A percentile compares a stretch with the other conserved stretches of the same genome.
phyloP scores from a whole-genome alignment of 169 alveolate species.

The Eimeria necatrix region DNA sequence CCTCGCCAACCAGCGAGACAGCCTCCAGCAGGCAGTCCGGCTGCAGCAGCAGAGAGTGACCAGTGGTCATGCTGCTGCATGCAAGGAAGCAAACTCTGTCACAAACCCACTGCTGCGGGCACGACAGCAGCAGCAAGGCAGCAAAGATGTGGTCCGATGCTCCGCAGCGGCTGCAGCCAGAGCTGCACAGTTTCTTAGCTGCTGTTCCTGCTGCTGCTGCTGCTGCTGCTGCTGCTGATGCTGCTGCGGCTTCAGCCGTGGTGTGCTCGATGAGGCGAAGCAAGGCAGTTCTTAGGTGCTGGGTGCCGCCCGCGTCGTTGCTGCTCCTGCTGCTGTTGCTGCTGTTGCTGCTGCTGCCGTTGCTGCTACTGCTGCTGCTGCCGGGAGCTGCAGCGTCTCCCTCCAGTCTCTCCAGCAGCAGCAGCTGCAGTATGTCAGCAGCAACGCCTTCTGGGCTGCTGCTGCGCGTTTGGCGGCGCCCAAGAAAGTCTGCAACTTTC shows the following conservation, averaged over 20 bases:
- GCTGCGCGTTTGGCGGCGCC: constrained; percentile 33
- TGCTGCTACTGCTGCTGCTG: constrained; percentile 17
- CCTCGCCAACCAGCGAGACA: constrained; percentile 35
- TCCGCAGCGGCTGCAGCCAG: constrained; percentile 23
- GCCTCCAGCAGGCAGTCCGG: constrained; percentile 73
- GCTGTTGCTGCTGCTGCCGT: not conserved
- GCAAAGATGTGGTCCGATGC: constrained; percentile 21
- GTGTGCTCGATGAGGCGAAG: constrained; percentile 39
- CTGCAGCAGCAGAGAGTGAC: constrained; percentile 43
- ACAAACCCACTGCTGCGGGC: constrained; percentile 59
- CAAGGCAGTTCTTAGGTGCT: not conserved
- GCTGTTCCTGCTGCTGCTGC: constrained; percentile 42
- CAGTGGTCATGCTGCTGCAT: not conserved
- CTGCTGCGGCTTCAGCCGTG: constrained; percentile 1
- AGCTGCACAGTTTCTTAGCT: not conserved
- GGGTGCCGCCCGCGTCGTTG: not conserved
- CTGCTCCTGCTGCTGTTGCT: not conserved
- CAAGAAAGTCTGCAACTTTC: not conserved
- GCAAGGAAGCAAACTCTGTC: constrained; percentile 45
- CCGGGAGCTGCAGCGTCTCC: constrained; percentile 56
- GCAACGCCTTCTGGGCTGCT: constrained; percentile 23
- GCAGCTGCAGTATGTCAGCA: constrained; percentile 66
- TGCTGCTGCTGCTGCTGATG: constrained; percentile 49
- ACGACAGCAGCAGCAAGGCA: constrained; percentile 57
- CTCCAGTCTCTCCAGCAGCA: constrained; percentile 63